phyloP scores from a whole-genome alignment of 2,329 filamentous ascomycete species.

The Tolypocladium tropicale region DNA sequence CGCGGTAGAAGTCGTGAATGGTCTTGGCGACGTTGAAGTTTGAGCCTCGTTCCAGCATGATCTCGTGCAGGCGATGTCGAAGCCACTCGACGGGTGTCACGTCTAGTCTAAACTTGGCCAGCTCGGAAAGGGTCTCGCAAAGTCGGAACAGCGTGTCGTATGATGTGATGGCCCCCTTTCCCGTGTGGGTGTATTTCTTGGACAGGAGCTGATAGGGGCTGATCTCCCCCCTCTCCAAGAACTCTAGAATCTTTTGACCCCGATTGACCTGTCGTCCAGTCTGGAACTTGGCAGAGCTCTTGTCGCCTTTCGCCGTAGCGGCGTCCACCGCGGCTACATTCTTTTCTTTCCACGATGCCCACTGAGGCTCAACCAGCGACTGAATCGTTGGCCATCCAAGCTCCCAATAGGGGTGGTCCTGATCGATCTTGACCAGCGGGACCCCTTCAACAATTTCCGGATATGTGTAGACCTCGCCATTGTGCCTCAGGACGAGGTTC shows the following conservation, averaged over 20 bases:
- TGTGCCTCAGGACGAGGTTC: constrained; percentile 33
- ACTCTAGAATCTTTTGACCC: constrained; percentile 41
- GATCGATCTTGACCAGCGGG: constrained; percentile 39
- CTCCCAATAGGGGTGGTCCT: constrained; percentile 45
- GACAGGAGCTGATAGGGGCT: constrained; percentile 46
- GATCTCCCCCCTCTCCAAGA: constrained; percentile 38
- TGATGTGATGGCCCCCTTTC: constrained; percentile 31
- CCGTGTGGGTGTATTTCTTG: constrained; percentile 36
- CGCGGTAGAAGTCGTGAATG: constrained; percentile 45
- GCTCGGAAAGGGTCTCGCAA: constrained; percentile 41
- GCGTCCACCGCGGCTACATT: constrained; percentile 26
- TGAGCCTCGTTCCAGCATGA: constrained; percentile 30
- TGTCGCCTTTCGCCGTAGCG: constrained; percentile 19
- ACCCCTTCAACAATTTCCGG: constrained; percentile 43
- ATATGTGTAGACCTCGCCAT: constrained; percentile 38
- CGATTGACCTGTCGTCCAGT: constrained; percentile 47
- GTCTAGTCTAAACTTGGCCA: constrained; percentile 42
- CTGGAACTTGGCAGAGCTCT: constrained; percentile 36
- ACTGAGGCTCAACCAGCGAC: constrained; percentile 28
- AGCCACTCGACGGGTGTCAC: constrained; percentile 46
- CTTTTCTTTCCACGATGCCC: constrained; percentile 39
- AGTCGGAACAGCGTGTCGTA: constrained; percentile 49
- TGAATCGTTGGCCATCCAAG: constrained; percentile 38
- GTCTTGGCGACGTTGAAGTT: constrained; percentile 41
- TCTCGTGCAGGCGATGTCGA: constrained; percentile 44